Conservation (phyloP, 1,139 yeast species). For the Pichia sp. region DNA sequence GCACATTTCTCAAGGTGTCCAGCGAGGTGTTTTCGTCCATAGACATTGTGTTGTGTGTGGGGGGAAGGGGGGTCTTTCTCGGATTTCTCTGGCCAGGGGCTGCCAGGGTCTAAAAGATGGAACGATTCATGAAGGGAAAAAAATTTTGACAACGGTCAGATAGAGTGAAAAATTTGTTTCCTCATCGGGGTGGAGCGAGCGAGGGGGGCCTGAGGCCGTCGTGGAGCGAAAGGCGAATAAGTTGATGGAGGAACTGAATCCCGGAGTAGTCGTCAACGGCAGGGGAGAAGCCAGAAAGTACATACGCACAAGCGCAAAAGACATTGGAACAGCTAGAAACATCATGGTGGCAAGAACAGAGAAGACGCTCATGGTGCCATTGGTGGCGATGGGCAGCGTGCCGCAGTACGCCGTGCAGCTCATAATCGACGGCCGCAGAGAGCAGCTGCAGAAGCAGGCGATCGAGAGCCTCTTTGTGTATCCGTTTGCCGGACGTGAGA, state of each 20-base stretch:
- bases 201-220: neutral
- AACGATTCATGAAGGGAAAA: neutral
- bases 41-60: slow-evolving; percentile 9
- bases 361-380: slow-evolving; percentile 54
- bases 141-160: neutral
- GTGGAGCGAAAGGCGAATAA: no score
- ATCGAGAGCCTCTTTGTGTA: slow-evolving; percentile 42
- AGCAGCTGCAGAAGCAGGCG: neutral
- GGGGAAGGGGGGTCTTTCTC: neutral
- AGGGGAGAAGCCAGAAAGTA: no score
- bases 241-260: no score
- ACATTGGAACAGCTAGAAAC: no score
- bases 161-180: neutral
- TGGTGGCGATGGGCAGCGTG: slow-evolving; percentile 83
- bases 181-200: neutral
- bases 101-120: neutral
- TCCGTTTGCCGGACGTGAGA: slow-evolving; percentile 77
- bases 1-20: slow-evolving; percentile 67
- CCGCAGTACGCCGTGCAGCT: slow-evolving; percentile 71
- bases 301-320: no score
- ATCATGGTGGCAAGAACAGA: neutral
- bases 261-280: no score
- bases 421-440: slow-evolving; percentile 2
- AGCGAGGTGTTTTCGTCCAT: slow-evolving; percentile 48
- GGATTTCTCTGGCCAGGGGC: neutral